These are phyloP conservation scores for Xylariaceae sp. DNA, from an alignment of 2,329 filamentous ascomycete genomes.

Conservation along the genomic window DNA sequence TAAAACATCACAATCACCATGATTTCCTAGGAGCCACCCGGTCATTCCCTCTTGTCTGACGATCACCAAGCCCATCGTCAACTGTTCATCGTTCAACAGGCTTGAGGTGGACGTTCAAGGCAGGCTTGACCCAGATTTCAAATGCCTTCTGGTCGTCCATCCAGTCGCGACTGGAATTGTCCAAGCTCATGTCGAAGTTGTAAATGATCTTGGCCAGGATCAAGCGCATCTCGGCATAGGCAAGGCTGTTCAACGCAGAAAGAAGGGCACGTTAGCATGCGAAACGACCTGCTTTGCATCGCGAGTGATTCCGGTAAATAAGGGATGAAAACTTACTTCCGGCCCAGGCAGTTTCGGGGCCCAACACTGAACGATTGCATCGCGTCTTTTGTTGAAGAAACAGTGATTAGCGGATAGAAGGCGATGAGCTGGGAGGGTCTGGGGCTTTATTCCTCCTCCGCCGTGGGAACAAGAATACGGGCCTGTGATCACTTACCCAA, in stretches of 20 bases:
- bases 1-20: too few species aligned
- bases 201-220: slow-evolving; percentile 35
- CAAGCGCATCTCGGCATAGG: slow-evolving; percentile 40
- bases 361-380: slow-evolving; percentile 36
- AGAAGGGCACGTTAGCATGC: not conserved
- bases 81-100: slow-evolving; percentile 10
- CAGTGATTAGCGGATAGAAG: not conserved
- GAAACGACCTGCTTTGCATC: not conserved
- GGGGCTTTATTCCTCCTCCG: not conserved
- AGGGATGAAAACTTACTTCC: slow-evolving; percentile 31
- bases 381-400: slow-evolving; percentile 16
- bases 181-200: slow-evolving; percentile 35
- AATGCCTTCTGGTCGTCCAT: slow-evolving; percentile 27
- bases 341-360: slow-evolving; percentile 37
- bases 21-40: too few species aligned
- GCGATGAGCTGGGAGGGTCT: not conserved
- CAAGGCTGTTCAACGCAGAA: slow-evolving; percentile 28
- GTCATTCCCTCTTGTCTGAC: too few species aligned
- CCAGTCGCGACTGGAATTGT: slow-evolving; percentile 29
- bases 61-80: too few species aligned
- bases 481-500: slow-evolving; percentile 17
- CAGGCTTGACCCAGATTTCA: slow-evolving; percentile 32
- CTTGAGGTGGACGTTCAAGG: slow-evolving; percentile 28
- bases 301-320: not conserved
- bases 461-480: not conserved